Conservation (phyloP, 768 basidiomycete species). For the Holtermanniella nyarrowii region DNA sequence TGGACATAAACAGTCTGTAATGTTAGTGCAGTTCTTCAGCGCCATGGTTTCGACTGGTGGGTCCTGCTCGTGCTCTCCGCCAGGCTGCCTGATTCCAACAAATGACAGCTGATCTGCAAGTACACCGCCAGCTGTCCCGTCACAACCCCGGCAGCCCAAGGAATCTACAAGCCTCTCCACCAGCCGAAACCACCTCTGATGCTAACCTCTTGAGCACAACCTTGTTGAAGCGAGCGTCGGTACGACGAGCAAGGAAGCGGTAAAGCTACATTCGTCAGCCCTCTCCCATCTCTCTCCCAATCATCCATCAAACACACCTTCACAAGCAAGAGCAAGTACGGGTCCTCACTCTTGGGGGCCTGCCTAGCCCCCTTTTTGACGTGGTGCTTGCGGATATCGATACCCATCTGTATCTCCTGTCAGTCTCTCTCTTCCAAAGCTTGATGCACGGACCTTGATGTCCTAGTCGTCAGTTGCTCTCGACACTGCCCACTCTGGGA, state of each 20-base stretch:
- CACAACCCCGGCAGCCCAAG: no score
- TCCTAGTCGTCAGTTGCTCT: neutral
- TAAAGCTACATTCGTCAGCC: slow-evolving; percentile 57
- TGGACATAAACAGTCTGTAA: slow-evolving; percentile 84
- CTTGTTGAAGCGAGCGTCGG: slow-evolving; percentile 91
- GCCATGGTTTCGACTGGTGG: no score
- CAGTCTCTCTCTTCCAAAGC: neutral
- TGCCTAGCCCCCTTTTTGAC: slow-evolving; percentile 94
- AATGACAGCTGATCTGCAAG: no score
- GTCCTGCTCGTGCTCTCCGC: no score
- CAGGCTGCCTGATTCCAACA: no score
- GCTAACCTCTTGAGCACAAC: slow-evolving; percentile 63
- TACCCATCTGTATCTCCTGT: slow-evolving; percentile 52
- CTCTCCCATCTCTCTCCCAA: neutral
- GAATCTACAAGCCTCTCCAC: no score
- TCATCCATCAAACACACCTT: slow-evolving; percentile 53
- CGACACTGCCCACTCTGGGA: neutral
- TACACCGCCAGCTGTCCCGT: no score
- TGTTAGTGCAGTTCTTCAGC: no score
- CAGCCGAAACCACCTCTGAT: neutral
- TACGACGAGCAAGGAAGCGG: slow-evolving; percentile 95
- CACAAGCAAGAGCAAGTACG: slow-evolving; percentile 93
- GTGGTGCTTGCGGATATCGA: slow-evolving; percentile 92
- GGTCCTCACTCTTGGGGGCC: slow-evolving; percentile 97
- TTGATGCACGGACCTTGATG: neutral